phyloP scores from a whole-genome alignment of 2,329 filamentous ascomycete genomes.

The Alternaria triticimaculans region DNA sequence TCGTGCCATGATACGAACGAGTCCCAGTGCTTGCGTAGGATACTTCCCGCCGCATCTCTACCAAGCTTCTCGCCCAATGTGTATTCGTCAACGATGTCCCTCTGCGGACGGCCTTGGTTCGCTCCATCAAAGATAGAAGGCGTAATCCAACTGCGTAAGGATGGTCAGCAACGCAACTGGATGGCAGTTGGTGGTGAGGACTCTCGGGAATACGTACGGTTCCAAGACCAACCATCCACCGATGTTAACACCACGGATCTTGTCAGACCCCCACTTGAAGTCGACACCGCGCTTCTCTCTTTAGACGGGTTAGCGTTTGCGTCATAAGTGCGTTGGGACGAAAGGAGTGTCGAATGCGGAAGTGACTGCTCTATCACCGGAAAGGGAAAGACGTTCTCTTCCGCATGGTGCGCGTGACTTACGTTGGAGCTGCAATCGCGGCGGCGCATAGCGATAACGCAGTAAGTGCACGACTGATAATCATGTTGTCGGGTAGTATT shows the following conservation, averaged over 20 bases:
- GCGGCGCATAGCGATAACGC: conserved; percentile 31
- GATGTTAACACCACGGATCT: conserved; percentile 60
- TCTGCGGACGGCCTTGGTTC: conserved; percentile 29
- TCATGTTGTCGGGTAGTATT: conserved; percentile 29
- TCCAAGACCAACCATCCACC: conserved; percentile 60
- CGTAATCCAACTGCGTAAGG: conserved; percentile 58
- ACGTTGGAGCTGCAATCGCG: conserved; percentile 39
- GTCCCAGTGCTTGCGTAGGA: conserved; percentile 60
- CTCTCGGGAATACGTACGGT: conserved; percentile 38
- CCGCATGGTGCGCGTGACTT: conserved; percentile 24
- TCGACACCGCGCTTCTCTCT: conserved; percentile 45
- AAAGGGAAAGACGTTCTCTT: conserved; percentile 7
- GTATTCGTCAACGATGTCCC: conserved; percentile 57
- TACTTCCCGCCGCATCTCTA: conserved; percentile 50
- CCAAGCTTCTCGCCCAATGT: conserved; percentile 60
- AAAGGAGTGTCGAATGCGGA: neutral
- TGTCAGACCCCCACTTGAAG: conserved; percentile 59
- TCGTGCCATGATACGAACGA: conserved; percentile 59
- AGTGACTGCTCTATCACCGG: neutral
- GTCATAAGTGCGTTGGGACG: neutral
- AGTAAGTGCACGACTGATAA: conserved; percentile 29
- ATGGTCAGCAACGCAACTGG: neutral
- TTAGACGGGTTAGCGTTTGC: conserved; percentile 17
- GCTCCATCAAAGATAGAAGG: conserved; percentile 60
- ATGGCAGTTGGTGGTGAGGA: neutral